Evolutionary conservation across 352 stramenopile genomes (phyloP).

Genomic region (Labyrinthula sp.): DNA sequence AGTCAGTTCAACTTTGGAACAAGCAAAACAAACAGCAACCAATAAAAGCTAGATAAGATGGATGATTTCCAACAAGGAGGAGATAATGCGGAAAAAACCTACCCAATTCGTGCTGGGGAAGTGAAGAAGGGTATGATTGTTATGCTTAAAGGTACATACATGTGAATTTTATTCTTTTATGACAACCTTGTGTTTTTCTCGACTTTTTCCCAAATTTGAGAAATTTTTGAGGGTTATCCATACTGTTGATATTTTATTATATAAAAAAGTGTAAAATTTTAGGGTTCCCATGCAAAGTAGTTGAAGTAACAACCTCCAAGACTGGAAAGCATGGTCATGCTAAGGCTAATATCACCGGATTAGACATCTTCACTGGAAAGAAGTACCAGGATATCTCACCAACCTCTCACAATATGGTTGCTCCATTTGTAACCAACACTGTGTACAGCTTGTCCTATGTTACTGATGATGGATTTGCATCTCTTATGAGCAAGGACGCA

Average conservation of each 20-base stretch:
- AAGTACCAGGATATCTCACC: conserved; percentile 36
- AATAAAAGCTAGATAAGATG: conserved; percentile 7
- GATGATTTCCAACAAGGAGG: conserved; percentile 16
- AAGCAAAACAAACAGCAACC: too few relatives aligned
- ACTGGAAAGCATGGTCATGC: conserved; percentile 33
- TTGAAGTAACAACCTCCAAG: conserved; percentile 33
- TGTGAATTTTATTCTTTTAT: not conserved
- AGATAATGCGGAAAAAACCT: conserved; percentile 30
- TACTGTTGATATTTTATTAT: too few relatives aligned
- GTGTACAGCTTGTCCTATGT: conserved; percentile 21
- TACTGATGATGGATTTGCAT: conserved; percentile 18
- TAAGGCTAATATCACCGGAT: conserved; percentile 36
- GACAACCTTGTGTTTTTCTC: too few relatives aligned
- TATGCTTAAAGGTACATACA: conserved; percentile 30
- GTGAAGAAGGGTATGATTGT: conserved; percentile 35
- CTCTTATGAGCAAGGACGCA: conserved; percentile 26
- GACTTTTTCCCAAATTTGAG: too few relatives aligned
- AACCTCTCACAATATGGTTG: conserved; percentile 35
- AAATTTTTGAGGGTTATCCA: too few relatives aligned
- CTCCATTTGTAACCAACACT: conserved; percentile 29
- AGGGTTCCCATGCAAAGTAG: conserved; percentile 34
- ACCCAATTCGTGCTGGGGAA: conserved; percentile 33
- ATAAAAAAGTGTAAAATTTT: too few relatives aligned
- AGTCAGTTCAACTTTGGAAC: too few relatives aligned
- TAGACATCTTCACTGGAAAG: conserved; percentile 34